These are phyloP conservation scores for Colletotrichum limetticola DNA, from an alignment of 2,329 filamentous ascomycete species.

Conservation along the genomic window DNA sequence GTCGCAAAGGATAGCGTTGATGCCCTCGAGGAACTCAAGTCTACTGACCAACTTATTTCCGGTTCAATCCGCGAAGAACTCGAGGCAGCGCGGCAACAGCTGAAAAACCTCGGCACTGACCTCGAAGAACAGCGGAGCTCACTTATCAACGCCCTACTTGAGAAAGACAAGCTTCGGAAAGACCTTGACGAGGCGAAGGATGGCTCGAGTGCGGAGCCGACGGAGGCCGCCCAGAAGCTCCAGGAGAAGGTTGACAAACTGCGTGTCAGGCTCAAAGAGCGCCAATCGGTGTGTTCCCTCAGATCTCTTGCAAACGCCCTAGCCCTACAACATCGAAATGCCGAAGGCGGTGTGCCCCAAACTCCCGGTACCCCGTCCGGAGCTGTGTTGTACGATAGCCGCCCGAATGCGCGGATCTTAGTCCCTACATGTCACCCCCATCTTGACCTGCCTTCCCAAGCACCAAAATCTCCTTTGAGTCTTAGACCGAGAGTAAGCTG, in stretches of 20 bases:
- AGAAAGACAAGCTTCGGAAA: slow-evolving; percentile 69
- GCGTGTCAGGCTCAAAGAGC: slow-evolving; percentile 62
- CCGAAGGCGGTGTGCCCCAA: background rate
- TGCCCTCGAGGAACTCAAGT: slow-evolving; percentile 68
- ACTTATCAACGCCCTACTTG: slow-evolving; percentile 67
- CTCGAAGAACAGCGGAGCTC: slow-evolving; percentile 68
- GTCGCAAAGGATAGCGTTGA: slow-evolving; percentile 64
- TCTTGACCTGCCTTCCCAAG: background rate
- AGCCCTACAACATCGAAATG: background rate
- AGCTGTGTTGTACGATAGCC: slow-evolving; percentile 27
- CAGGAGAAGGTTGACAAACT: slow-evolving; percentile 69
- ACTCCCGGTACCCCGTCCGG: slow-evolving; percentile 3
- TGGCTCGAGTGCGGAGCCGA: slow-evolving; percentile 46
- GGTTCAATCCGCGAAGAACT: slow-evolving; percentile 69
- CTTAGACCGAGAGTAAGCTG: background rate
- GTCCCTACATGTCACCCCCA: slow-evolving; percentile 12
- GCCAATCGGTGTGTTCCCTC: slow-evolving; percentile 65
- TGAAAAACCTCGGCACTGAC: slow-evolving; percentile 60
- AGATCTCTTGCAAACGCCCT: slow-evolving; percentile 2
- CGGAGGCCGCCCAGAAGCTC: slow-evolving; percentile 52
- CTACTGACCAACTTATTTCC: slow-evolving; percentile 67
- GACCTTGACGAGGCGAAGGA: slow-evolving; percentile 60
- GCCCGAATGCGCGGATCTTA: background rate
- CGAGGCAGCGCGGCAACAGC: slow-evolving; percentile 63
- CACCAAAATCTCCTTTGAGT: background rate